Base-by-base conservation (phyloP, 768 basidiomycete genomes). In the Inosperma sp. region DNA sequence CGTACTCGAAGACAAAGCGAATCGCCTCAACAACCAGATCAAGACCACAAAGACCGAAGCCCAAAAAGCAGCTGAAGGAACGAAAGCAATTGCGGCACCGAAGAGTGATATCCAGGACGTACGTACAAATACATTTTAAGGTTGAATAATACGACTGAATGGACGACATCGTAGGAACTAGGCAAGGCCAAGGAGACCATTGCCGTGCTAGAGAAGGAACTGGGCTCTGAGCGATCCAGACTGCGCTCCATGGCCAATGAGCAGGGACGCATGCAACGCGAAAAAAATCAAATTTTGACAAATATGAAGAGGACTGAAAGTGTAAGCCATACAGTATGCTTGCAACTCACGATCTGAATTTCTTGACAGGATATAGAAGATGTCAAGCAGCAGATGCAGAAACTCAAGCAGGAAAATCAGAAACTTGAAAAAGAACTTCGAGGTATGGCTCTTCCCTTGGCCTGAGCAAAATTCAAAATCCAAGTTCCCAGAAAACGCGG, bases 281-380 rank as follows among this genome's bases (percentile, higher is more conserved):
- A 90, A 57, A 85, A 82, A 60, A 77, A 81, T 44, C 75, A 79
- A 8, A 73, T 91, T 42, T 57, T 81, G 23, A 69, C 75, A 12
- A 80, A 91, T 54, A 63, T 92, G 57, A 77, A 80, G 54, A 76
- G 86, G 22, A 85, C 84, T 10, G 86, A 90, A 71, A 76, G 79
- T 34, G 88, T 86, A 60, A 61, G n/a, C n/a, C n/a, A n/a, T n/a
- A n/a, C n/a, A n/a, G n/a, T n/a, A n/a, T n/a, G n/a, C n/a, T n/a
- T n/a, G n/a, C n/a, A n/a, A n/a, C n/a, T n/a, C n/a, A n/a, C n/a
- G n/a, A n/a, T n/a, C 39, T 33, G 2, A 30, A 30, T 36, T 9
- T 25, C n/a, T n/a, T 51, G 44, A 19, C 57, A 91, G 88, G 88
- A 89, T 59, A 88, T 92, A 79, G 80, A 85, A 21, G 86, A 84